Conservation (phyloP, 768 basidiomycete species). For the Exsudoporus frostii region DNA sequence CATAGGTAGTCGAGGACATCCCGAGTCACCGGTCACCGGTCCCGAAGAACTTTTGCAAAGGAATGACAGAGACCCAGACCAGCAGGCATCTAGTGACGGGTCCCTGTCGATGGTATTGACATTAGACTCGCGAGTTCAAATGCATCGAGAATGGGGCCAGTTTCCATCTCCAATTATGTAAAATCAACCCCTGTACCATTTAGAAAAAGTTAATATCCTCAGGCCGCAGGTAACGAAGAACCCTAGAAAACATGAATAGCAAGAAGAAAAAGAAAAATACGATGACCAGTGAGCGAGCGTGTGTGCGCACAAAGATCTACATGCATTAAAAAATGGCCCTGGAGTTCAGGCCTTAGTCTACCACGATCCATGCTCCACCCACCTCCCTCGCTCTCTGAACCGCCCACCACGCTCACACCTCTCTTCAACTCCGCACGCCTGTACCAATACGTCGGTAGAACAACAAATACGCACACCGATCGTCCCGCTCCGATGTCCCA, state of each 20-base stretch:
- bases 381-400: not conserved
- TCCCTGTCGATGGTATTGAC: too few relatives aligned
- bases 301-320: not conserved
- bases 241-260: not conserved
- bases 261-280: not conserved
- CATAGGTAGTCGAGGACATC: too few relatives aligned
- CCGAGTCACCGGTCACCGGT: too few relatives aligned
- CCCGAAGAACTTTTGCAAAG: too few relatives aligned
- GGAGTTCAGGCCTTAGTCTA: not conserved
- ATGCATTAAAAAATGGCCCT: too few relatives aligned
- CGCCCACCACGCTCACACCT: not conserved
- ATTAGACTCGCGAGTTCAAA: too few relatives aligned
- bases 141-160: too few relatives aligned
- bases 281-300: not conserved
- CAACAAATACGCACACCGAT: conserved; percentile 82
- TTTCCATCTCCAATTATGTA: too few relatives aligned
- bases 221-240: not conserved
- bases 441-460: conserved; percentile 68
- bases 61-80: too few relatives aligned
- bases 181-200: too few relatives aligned
- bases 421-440: conserved; percentile 13
- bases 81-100: too few relatives aligned
- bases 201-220: too few relatives aligned
- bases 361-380: not conserved
- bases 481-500: conserved; percentile 44